phyloP scores from a whole-genome alignment of 345 rosid genomes.

The Leavenworthia alabamica region DNA sequence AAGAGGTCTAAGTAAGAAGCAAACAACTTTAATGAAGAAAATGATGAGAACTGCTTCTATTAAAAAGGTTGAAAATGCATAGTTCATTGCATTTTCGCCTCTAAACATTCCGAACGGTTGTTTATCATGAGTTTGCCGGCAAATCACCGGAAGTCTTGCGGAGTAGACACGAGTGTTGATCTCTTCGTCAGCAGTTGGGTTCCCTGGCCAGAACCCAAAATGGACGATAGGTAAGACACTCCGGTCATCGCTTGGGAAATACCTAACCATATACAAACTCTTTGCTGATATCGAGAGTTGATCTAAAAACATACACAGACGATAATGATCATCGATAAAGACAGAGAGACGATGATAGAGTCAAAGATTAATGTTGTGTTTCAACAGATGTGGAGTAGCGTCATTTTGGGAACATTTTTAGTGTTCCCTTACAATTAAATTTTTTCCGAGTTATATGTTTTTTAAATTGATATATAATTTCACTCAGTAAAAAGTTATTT shows the following conservation, averaged over 20 bases:
- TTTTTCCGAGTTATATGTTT: background rate
- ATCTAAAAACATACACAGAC: constrained; percentile 1
- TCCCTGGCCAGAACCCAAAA: constrained; percentile 22
- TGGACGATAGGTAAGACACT: constrained; percentile 7
- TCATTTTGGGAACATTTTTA: constrained; percentile 13
- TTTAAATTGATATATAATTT: background rate
- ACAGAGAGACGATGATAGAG: background rate
- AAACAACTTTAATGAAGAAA: constrained; percentile 27
- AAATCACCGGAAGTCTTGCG: constrained; percentile 20
- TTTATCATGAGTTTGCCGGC: constrained; percentile 18
- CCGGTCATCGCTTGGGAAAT: constrained; percentile 12
- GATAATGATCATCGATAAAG: background rate
- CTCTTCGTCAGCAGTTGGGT: background rate
- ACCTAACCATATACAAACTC: constrained; percentile 29
- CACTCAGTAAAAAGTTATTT: background rate
- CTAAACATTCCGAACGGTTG: constrained; percentile 38
- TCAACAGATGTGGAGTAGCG: constrained; percentile 23
- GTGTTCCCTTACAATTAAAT: background rate
- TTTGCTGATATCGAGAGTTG: background rate
- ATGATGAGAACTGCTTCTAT: constrained; percentile 40
- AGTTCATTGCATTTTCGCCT: constrained; percentile 39
- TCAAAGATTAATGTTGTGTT: constrained; percentile 12
- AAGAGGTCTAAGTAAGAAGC: constrained; percentile 60
- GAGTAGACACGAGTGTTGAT: background rate
- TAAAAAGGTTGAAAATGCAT: constrained; percentile 35